These are phyloP conservation scores for Ciborinia camelliae DNA, from an alignment of 2,329 filamentous ascomycete species.

Conservation along the genomic window DNA sequence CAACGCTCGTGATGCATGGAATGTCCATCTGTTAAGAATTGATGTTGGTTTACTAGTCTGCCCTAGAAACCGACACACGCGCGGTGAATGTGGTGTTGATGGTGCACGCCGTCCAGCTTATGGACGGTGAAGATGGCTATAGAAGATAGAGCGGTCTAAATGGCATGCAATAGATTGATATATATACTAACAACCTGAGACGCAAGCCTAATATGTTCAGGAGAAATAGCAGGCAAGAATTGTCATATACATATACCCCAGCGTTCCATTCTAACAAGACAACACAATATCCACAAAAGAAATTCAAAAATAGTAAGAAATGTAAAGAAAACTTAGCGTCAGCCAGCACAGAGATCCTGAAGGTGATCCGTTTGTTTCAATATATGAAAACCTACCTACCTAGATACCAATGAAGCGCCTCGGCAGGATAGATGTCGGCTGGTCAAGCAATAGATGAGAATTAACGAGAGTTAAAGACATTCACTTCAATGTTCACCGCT, in stretches of 20 bases:
- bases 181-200: not conserved
- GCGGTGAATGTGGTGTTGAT: not conserved
- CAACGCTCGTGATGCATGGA: too few relatives aligned
- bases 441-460: not conserved
- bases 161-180: not conserved
- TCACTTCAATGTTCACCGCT: constrained; percentile 10
- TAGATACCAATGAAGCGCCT: not conserved
- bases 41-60: too few relatives aligned
- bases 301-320: not conserved
- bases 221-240: not conserved
- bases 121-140: not conserved
- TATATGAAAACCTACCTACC: too few relatives aligned
- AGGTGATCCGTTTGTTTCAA: not conserved
- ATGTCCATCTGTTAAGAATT: too few relatives aligned
- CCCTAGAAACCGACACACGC: too few relatives aligned
- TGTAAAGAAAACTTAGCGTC: not conserved
- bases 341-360: not conserved
- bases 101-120: too few relatives aligned
- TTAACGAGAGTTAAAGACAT: not conserved
- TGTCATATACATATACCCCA: not conserved
- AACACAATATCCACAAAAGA: not conserved
- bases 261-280: not conserved
- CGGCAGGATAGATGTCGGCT: not conserved
- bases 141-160: not conserved
- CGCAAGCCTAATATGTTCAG: not conserved